A percentile compares a stretch with the other conserved stretches of the same genome.
Evolutionary conservation across 2,329 filamentous ascomycete species (phyloP).

Genomic region (Exserohilum turcica): DNA sequence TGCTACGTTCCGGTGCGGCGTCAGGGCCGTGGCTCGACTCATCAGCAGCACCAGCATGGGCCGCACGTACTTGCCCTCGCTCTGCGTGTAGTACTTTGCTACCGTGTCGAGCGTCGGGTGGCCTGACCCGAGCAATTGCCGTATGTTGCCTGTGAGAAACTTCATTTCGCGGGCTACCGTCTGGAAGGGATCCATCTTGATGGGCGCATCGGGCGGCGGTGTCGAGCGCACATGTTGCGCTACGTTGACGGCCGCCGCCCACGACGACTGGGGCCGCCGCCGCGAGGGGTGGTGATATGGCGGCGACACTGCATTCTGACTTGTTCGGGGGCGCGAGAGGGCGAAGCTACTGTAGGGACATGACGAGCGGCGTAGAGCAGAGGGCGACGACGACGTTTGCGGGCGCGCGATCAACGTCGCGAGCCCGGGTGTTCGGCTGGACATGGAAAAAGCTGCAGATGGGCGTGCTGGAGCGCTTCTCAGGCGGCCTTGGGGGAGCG

Average conservation of each 20-base stretch:
- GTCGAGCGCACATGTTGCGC: conserved; percentile 72
- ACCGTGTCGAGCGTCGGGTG: conserved; percentile 93
- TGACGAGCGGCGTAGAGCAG: conserved; percentile 26
- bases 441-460: conserved; percentile 26
- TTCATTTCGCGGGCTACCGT: conserved; percentile 97
- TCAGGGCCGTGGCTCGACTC: conserved; percentile 89
- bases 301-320: conserved; percentile 23
- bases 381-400: conserved; percentile 22
- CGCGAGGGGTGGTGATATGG: conserved; percentile 49
- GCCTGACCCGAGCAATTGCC: conserved; percentile 88
- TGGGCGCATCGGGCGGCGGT: conserved; percentile 64
- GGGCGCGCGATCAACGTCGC: conserved; percentile 38
- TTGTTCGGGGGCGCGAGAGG: conserved; percentile 7
- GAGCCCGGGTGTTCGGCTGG: conserved; percentile 45
- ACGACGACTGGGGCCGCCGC: conserved; percentile 65
- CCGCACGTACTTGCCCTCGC: conserved; percentile 94
- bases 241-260: conserved; percentile 72
- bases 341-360: conserved; percentile 28
- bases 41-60: conserved; percentile 95
- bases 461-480: background rate
- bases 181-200: conserved; percentile 84
- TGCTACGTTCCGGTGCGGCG: conserved; percentile 58
- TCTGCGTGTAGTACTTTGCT: conserved; percentile 97
- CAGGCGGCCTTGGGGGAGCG: background rate
- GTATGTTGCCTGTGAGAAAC: conserved; percentile 90